Percentiles rank a stretch among this genome's conserved stretches.
These are phyloP conservation scores for Jaapia argillacea DNA, from an alignment of 768 basidiomycete genomes.

Conservation along the genomic window DNA sequence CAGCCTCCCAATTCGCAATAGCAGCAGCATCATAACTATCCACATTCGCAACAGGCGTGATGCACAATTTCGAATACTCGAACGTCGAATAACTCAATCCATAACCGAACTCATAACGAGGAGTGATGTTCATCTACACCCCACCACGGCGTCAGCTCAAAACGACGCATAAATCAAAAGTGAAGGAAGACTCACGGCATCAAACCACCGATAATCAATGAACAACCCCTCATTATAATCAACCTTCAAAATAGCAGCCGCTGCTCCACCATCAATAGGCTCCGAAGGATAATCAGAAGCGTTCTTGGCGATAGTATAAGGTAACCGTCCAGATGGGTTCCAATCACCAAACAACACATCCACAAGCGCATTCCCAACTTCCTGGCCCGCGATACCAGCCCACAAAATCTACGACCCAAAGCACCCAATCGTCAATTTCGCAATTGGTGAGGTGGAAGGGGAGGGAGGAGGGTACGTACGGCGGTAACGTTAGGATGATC, in stretches of 20 bases:
- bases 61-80: slow-evolving; percentile 48
- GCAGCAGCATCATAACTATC: slow-evolving; percentile 15
- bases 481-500: slow-evolving; percentile 40
- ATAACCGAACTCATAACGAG: slow-evolving; percentile 85
- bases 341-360: slow-evolving; percentile 41
- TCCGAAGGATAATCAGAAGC: slow-evolving; percentile 31
- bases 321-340: slow-evolving; percentile 39
- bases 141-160: too few relatives aligned
- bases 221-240: slow-evolving; percentile 28
- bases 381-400: slow-evolving; percentile 38
- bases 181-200: too few relatives aligned
- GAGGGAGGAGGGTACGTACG: slow-evolving; percentile 16
- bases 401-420: slow-evolving; percentile 15
- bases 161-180: too few relatives aligned
- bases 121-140: slow-evolving; percentile 47
- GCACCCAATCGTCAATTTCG: background rate
- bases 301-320: slow-evolving; percentile 42
- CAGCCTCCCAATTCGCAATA: slow-evolving; percentile 46
- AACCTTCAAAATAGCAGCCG: slow-evolving; percentile 13
- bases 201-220: slow-evolving; percentile 28
- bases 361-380: slow-evolving; percentile 38
- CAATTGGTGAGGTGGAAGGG: background rate
- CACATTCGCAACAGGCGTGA: slow-evolving; percentile 26
- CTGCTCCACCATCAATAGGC: slow-evolving; percentile 12
- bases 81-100: slow-evolving; percentile 84